Evolutionary conservation across 2,329 filamentous ascomycete species (phyloP), one percentile per base, ranked within the genome.

Genomic region (Penicillium thymicola): DNA sequence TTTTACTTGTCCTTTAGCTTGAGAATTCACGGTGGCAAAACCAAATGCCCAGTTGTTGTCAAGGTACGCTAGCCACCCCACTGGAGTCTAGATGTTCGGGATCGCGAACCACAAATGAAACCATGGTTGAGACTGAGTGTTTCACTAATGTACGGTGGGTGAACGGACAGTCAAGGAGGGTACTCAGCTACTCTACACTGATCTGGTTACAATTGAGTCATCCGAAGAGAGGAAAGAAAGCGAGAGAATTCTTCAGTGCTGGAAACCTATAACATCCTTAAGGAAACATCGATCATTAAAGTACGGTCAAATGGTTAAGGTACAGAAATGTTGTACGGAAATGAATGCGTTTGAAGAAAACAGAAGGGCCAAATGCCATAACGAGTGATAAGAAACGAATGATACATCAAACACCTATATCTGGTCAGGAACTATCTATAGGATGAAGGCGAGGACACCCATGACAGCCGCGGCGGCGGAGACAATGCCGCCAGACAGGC

Each of bases 381-480:
- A 62, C 36, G 61, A 64, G 51, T 41, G 61, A 64, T 54, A 48
- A n/a, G 25, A 30, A 34, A 21, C 14, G 50, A 18, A 25, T 14
- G 23, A 27, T 38, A 36, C 30, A 51, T 41, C 18, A 13, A 41
- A 37, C 13, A 21, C 18, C 25, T 13, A 4, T 9, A 25, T 28
- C 8, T 5, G 14, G 38, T 10, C 2, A 23, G 11, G 16, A 21
- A 5, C 7, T 5, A 13, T 49, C 59, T 68, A 72, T 57, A 72
- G 48, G 14, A 68, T 58, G 46, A 67, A 68, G 4, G 69, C 70
- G 23, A 72, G 57, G 2, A 71, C 58, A 45, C 60, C 69, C 8
- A 66, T 51, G 2, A 70, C 59, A 13, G 66, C 70, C 2, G 61
- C 63, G 4, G 64, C 51, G 2, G 56, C 61, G 0, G 70, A 66